Evolutionary conservation across 2,329 filamentous ascomycete species (phyloP), one percentile per base, ranked within the genome.

Genomic region (Diaporthe vaccinii): DNA sequence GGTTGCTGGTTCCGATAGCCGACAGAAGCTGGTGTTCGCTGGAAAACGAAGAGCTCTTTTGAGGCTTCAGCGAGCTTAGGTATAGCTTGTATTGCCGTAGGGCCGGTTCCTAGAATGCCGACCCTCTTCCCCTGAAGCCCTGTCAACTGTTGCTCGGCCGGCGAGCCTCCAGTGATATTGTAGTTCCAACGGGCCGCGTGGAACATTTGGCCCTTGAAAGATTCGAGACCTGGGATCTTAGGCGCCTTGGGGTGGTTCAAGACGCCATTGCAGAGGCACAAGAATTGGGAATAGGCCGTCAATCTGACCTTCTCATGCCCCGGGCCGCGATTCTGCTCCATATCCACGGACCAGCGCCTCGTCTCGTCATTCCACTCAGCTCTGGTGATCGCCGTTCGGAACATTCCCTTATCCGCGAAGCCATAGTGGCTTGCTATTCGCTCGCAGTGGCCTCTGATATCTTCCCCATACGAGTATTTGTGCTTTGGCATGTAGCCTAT

Each of bases 401-500:
- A 90, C 31, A 90, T 78, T 1, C 81, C 81, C 71, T 83, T 84
- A 31, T 86, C 85, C 1, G 83, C 80, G 5, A 91, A 79, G 4
- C 83, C 79, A 77, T 83, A 91, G 74, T 86, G 83, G 55, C 81
- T 80, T 8, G 84, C 86, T 22, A 91, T 84, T 1, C 81, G 80
- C 9, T 87, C 80, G 3, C 85, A 83, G 78, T 91, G 85, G 49
- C 83, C 80, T 0, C 86, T 84, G 25, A 91, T 82, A 75, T 85
- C 85, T 0, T 79, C 71, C 3, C 82, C 85, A 0, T 81, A 61
- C 0, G 80, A 79, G 65, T 86, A 86, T 58, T 82, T 84, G 58
- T 89, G 83, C 22, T 83, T 87, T 0, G 91, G 91, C 80, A 91
- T 86, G 78, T 91, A 91, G 0, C 87, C 87, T 2, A 85, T 91